Percentiles rank a stretch among this genome's conserved stretches.
Evolutionary conservation across 2,329 filamentous ascomycete species (phyloP).

Genomic region (Neonectria sp.): DNA sequence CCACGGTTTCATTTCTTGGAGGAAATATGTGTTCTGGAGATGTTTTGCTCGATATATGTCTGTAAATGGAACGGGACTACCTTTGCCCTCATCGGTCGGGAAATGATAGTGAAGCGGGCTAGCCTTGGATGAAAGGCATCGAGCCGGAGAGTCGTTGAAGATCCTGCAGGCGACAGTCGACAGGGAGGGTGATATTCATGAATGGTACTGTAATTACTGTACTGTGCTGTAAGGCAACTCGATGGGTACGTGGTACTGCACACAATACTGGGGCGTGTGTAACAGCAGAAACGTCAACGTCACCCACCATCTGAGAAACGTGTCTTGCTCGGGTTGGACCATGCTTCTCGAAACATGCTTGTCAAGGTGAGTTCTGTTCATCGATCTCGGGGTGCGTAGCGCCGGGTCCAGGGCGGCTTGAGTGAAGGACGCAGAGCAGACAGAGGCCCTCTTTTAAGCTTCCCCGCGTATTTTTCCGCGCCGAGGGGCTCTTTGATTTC

Average conservation of each 20-base stretch:
- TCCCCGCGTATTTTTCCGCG: not conserved
- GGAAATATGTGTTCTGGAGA: too few relatives aligned
- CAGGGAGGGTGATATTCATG: not conserved
- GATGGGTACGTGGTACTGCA: not conserved
- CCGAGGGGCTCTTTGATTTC: too few relatives aligned
- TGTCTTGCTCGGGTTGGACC: slow-evolving; percentile 25
- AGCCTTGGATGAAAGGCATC: not conserved
- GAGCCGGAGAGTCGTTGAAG: not conserved
- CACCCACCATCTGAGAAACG: slow-evolving; percentile 17
- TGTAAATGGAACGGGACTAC: not conserved
- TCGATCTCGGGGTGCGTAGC: slow-evolving; percentile 1
- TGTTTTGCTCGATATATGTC: not conserved
- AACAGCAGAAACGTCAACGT: not conserved
- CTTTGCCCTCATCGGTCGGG: too few relatives aligned
- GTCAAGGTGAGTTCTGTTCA: not conserved
- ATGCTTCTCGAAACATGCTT: slow-evolving; percentile 13
- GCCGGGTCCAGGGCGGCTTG: too few relatives aligned
- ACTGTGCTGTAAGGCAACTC: too few relatives aligned
- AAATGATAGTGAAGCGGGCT: too few relatives aligned
- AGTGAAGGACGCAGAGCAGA: not conserved
- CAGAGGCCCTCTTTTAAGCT: slow-evolving; percentile 6
- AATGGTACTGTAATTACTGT: not conserved
- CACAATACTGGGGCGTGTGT: not conserved
- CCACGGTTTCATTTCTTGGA: too few relatives aligned
- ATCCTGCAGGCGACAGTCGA: not conserved